These are phyloP conservation scores for Tulasnella sp. DNA, from an alignment of 768 basidiomycete genomes.

Conservation along the genomic window DNA sequence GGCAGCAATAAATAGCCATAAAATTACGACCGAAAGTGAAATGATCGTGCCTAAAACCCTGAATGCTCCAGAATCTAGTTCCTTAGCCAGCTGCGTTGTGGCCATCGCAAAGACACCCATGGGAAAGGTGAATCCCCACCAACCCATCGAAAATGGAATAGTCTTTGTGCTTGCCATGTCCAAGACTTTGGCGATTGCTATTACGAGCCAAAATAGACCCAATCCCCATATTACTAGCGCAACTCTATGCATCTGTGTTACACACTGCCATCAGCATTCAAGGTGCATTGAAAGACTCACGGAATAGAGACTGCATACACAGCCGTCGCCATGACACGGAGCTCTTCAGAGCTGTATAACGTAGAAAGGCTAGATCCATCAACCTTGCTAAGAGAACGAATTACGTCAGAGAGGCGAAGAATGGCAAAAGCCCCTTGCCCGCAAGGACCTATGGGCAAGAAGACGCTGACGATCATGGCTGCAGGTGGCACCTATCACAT, in stretches of 20 bases:
- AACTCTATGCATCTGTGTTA: conserved; percentile 24
- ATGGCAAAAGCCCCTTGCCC: conserved; percentile 23
- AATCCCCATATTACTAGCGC: conserved; percentile 50
- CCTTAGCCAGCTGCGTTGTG: conserved; percentile 38
- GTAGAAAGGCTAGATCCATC: conserved; percentile 1
- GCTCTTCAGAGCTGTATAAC: neutral
- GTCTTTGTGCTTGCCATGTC: conserved; percentile 29
- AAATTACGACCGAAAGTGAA: conserved; percentile 6
- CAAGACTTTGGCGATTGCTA: conserved; percentile 42
- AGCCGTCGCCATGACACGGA: conserved; percentile 23
- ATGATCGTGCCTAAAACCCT: conserved; percentile 46
- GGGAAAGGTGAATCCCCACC: conserved; percentile 62
- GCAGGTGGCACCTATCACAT: conserved; percentile 3
- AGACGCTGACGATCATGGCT: conserved; percentile 20
- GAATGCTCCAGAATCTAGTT: conserved; percentile 42
- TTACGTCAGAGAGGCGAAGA: conserved; percentile 15
- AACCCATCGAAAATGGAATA: conserved; percentile 42
- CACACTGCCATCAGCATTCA: conserved; percentile 17
- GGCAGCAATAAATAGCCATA: conserved; percentile 11
- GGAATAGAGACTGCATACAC: conserved; percentile 32
- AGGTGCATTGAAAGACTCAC: conserved; percentile 27
- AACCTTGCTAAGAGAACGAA: conserved; percentile 4
- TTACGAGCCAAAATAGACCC: conserved; percentile 49
- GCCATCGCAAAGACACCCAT: conserved; percentile 52
- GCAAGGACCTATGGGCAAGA: conserved; percentile 28